phyloP scores from a whole-genome alignment of 768 basidiomycete genomes.

The Phaeotremella fagi region DNA sequence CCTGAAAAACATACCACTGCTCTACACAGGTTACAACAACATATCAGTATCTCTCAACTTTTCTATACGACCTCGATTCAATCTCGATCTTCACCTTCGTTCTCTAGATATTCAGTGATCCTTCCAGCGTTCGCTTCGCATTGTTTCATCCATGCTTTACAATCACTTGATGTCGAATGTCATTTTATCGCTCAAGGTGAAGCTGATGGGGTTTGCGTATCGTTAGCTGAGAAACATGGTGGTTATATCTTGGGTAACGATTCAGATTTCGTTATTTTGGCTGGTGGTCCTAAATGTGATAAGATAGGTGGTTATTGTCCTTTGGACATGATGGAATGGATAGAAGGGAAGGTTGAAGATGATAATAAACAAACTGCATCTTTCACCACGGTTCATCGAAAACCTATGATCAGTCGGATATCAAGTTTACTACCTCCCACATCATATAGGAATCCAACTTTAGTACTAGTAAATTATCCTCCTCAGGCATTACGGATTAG shows the following conservation, averaged over 20 bases:
- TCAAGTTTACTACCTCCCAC: slow-evolving; percentile 23
- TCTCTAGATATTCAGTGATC: slow-evolving; percentile 26
- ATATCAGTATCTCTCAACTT: slow-evolving; percentile 29
- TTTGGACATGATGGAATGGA: slow-evolving; percentile 46
- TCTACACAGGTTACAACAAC: slow-evolving; percentile 23
- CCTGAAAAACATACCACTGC: slow-evolving; percentile 42
- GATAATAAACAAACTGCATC: background rate
- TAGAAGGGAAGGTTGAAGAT: slow-evolving; percentile 23
- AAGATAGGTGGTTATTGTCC: slow-evolving; percentile 42
- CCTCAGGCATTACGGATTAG: slow-evolving; percentile 34
- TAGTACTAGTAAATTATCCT: slow-evolving; percentile 30
- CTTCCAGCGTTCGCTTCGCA: slow-evolving; percentile 45
- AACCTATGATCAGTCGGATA: slow-evolving; percentile 1
- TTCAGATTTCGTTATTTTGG: slow-evolving; percentile 44
- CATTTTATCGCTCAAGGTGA: slow-evolving; percentile 45
- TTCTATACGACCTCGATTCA: slow-evolving; percentile 47
- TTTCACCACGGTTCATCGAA: slow-evolving; percentile 1
- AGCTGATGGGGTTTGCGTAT: slow-evolving; percentile 44
- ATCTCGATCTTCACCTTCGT: slow-evolving; percentile 42
- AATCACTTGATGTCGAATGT: slow-evolving; percentile 25
- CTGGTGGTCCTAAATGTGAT: slow-evolving; percentile 5
- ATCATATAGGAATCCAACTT: slow-evolving; percentile 11
- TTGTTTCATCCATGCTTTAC: slow-evolving; percentile 37
- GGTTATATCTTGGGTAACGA: slow-evolving; percentile 45
- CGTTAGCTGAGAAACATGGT: slow-evolving; percentile 36